phyloP scores from a whole-genome alignment of 169 alveolate species.

The Eimeria nieschulzi region DNA sequence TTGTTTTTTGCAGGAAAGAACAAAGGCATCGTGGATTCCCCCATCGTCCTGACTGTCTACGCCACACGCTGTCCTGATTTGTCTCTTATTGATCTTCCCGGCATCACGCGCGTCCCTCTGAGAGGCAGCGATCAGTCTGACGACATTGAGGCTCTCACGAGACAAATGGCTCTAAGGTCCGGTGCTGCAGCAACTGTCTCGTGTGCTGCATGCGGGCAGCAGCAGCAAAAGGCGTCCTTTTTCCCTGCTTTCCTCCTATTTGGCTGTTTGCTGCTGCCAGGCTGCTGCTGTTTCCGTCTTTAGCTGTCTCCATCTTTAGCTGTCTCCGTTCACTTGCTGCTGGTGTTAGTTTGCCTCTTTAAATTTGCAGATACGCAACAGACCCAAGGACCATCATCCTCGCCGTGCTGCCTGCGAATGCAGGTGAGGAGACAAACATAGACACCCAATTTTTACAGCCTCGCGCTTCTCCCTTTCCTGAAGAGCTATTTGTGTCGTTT shows the following conservation, averaged over 20 bases:
- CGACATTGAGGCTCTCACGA: constrained; percentile 95
- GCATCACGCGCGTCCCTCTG: constrained; percentile 96
- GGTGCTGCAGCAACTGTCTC: not conserved
- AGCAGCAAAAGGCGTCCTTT: not conserved
- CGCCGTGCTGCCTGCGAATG: constrained; percentile 98
- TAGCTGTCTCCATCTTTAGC: not conserved
- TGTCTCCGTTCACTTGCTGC: not conserved
- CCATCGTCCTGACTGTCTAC: constrained; percentile 96
- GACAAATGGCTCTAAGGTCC: constrained; percentile 84
- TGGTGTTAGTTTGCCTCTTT: not conserved
- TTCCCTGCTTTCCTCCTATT: not conserved
- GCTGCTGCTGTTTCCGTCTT: not conserved
- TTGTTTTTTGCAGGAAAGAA: constrained; percentile 87
- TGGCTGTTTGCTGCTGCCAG: not conserved
- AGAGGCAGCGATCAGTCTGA: constrained; percentile 96
- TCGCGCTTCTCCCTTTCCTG: no score
- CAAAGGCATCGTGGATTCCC: constrained; percentile 97
- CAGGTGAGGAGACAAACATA: constrained; percentile 68
- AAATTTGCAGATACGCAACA: constrained; percentile 84
- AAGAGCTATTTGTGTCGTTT: no score
- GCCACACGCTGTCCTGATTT: constrained; percentile 97
- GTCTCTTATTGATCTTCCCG: constrained; percentile 99
- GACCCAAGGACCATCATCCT: constrained; percentile 97
- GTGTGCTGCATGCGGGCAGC: no score
- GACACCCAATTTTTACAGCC: no score